Base-by-base conservation (phyloP, 2,329 filamentous ascomycete genomes). In the Bipolaris victoriae region DNA sequence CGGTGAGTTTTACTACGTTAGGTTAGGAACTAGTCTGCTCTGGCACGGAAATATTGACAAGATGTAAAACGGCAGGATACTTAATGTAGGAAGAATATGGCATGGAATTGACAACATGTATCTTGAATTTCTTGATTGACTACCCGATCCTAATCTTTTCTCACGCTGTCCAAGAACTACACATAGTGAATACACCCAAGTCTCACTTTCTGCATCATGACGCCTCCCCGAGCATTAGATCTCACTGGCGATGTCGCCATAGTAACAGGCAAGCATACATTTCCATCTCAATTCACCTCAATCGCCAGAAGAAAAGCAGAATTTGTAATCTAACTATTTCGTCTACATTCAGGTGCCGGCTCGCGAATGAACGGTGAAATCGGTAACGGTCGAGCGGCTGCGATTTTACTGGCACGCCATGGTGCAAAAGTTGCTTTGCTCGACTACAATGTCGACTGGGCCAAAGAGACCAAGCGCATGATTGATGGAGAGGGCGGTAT, bases 331-430 rank as follows among this genome's bases (percentile, higher is more conserved):
- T 6, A 44, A 44, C 7, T 24, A 29, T 13, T 18, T 5, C 7
- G 10, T 9, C 29, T 5, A 44, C 24, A 16, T 29, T 15, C 18
- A 18, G 62, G 62, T n/a, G 58, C 60, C 7, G 60, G 60, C 15
- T 62, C 57, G 9, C 45, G 56, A 9, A 39, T 29, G 35, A 89
- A 20, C 45, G 41, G 41, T 31, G 90, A 92, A 74, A 87, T 85
- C 11, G 90, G 90, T 1, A 93, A 93, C 62, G 90, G 90, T 5
- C 85, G 89, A 26, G 87, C 90, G 1, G 84, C 87, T 1, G 89
- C 90, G 1, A 82, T 92, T 15, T 80, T 93, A 0, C 93, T 89
- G 63, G 90, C 90, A 26, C 87, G 90, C 80, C 90, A 93, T 75
- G 90, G 90, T 4, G 89, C 89, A 16, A 85, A 89, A 56, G 84